Percentiles rank a stretch among this genome's conserved stretches.
Evolutionary conservation across 2,329 filamentous ascomycete species (phyloP).

Genomic region (Alternaria sp.): DNA sequence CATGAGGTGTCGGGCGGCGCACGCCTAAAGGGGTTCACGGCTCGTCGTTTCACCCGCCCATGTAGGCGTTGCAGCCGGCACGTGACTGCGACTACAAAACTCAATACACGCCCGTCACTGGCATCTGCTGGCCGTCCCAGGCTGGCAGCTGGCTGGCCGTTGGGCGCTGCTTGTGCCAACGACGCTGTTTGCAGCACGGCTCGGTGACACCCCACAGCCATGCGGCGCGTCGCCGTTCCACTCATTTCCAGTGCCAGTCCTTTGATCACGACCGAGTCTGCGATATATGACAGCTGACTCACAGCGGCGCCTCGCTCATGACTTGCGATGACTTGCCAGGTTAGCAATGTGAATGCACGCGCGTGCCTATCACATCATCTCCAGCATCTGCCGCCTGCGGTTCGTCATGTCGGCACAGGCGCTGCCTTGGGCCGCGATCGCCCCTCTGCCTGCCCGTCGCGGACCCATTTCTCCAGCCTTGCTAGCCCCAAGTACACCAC

Average conservation of each 20-base stretch:
- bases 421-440: constrained; percentile 15
- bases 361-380: background rate
- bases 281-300: constrained; percentile 10
- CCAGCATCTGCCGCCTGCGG: background rate
- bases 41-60: constrained; percentile 10
- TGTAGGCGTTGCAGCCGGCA: constrained; percentile 6
- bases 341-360: constrained; percentile 4
- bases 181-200: background rate
- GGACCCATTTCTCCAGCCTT: constrained; percentile 5
- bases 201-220: constrained; percentile 2
- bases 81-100: constrained; percentile 3
- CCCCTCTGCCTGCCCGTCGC: background rate
- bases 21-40: constrained; percentile 26
- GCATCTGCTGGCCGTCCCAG: background rate
- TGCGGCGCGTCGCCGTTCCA: constrained; percentile 11
- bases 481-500: background rate
- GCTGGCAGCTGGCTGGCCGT: background rate
- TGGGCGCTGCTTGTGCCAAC: background rate
- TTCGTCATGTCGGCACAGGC: constrained; percentile 12
- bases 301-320: background rate
- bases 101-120: background rate
- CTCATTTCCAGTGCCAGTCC: constrained; percentile 6
- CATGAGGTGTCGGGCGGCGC: background rate
- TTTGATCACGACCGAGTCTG: constrained; percentile 4
- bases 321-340: background rate